These are phyloP conservation scores for Globisporangium solare DNA, from an alignment of 352 stramenopile species.

Conservation along the genomic window DNA sequence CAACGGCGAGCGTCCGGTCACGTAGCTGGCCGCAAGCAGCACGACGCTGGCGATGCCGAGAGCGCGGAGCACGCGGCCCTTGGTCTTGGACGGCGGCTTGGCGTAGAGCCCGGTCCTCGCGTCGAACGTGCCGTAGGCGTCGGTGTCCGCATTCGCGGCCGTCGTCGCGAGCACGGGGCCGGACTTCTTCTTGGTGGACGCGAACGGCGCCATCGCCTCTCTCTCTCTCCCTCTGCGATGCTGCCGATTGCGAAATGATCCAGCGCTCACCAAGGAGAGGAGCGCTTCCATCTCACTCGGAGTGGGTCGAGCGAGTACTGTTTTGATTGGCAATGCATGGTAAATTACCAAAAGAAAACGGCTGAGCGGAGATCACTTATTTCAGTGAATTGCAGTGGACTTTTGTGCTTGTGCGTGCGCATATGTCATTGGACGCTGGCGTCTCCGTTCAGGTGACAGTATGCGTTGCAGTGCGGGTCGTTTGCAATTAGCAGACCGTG, in stretches of 20 bases:
- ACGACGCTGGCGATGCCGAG: conserved; percentile 5
- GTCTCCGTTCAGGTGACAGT: too few species aligned
- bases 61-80: conserved; percentile 7
- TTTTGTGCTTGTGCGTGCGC: too few species aligned
- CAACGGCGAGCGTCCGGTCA: background rate
- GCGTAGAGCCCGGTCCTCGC: background rate
- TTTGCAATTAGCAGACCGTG: too few species aligned
- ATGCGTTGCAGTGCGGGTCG: too few species aligned
- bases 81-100: background rate
- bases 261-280: too few species aligned
- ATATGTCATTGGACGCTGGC: too few species aligned
- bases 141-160: background rate
- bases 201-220: conserved; percentile 2
- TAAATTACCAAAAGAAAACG: too few species aligned
- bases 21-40: conserved; percentile 8
- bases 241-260: conserved; percentile 6
- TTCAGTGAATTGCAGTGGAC: too few species aligned
- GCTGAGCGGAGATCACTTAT: too few species aligned
- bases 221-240: background rate
- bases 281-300: too few species aligned
- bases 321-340: too few species aligned
- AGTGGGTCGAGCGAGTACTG: too few species aligned
- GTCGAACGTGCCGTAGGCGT: conserved; percentile 10
- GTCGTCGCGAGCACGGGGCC: background rate
- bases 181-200: conserved; percentile 1